phyloP scores from a whole-genome alignment of 2,329 filamentous ascomycete species.

The Aureobasidium namibiae region DNA sequence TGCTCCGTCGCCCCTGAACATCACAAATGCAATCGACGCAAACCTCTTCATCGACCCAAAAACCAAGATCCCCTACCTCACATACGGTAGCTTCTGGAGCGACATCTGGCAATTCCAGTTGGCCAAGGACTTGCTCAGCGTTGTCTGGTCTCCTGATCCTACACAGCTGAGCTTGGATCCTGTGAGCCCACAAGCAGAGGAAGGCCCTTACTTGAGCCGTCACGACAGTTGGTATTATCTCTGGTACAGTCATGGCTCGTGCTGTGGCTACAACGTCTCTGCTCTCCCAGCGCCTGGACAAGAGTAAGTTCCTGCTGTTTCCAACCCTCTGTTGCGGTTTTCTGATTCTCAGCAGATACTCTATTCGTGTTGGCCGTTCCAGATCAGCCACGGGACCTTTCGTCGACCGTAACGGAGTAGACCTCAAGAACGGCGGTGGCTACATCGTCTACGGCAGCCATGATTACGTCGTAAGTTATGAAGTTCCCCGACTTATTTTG shows the following conservation, averaged over 20 bases:
- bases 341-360: conserved; percentile 36
- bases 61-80: conserved; percentile 40
- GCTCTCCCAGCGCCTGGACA: conserved; percentile 44
- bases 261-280: conserved; percentile 49
- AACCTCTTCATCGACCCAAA: conserved; percentile 33
- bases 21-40: conserved; percentile 46
- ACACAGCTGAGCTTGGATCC: conserved; percentile 46
- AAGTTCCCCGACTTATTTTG: background rate
- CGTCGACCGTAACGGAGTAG: conserved; percentile 46
- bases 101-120: conserved; percentile 55
- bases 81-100: conserved; percentile 62
- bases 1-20: conserved; percentile 21
- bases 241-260: conserved; percentile 54
- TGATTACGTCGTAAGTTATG: conserved; percentile 34
- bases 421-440: conserved; percentile 50
- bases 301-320: conserved; percentile 41
- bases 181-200: conserved; percentile 43
- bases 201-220: conserved; percentile 50
- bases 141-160: conserved; percentile 43
- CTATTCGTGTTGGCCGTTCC: conserved; percentile 55
- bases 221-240: conserved; percentile 54
- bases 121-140: conserved; percentile 31
- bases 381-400: conserved; percentile 44
- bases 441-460: conserved; percentile 54
- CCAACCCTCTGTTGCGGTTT: too few relatives aligned